Conservation (phyloP, 345 rosid genomes). For the Salix dunnii region DNA sequence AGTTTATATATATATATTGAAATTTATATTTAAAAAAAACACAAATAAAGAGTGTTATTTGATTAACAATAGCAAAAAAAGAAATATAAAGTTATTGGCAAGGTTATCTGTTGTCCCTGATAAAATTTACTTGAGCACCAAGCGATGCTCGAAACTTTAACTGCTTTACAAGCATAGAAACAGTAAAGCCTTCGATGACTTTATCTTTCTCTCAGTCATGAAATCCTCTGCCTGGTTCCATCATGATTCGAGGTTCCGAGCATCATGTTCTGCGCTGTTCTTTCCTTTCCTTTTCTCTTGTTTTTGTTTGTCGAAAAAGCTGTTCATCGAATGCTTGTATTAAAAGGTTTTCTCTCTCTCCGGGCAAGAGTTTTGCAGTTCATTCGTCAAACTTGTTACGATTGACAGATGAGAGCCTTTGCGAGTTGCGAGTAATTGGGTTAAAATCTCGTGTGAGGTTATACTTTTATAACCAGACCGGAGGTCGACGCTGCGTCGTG, state of each 20-base stretch:
- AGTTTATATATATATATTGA: no score
- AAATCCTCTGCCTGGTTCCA: background rate
- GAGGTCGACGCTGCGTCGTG: no score
- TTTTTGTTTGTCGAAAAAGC: background rate
- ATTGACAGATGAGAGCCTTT: background rate
- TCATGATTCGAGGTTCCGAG: background rate
- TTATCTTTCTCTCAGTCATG: background rate
- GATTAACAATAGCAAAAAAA: background rate
- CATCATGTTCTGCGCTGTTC: background rate
- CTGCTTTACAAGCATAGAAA: background rate
- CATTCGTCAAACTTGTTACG: background rate
- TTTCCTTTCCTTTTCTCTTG: background rate
- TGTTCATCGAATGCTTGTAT: background rate
- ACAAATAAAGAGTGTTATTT: no score
- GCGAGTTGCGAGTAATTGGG: no score
- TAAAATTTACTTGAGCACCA: background rate
- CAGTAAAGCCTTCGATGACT: background rate
- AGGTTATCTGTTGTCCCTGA: background rate
- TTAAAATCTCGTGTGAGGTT: background rate
- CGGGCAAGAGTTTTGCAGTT: background rate
- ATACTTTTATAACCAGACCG: background rate
- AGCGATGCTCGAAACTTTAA: slow-evolving; percentile 1
- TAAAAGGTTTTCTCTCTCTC: background rate
- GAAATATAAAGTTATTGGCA: background rate
- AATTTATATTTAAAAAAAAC: no score